These are phyloP conservation scores for Penicillium sp. DNA, from an alignment of 2,329 filamentous ascomycete genomes.

Conservation along the genomic window DNA sequence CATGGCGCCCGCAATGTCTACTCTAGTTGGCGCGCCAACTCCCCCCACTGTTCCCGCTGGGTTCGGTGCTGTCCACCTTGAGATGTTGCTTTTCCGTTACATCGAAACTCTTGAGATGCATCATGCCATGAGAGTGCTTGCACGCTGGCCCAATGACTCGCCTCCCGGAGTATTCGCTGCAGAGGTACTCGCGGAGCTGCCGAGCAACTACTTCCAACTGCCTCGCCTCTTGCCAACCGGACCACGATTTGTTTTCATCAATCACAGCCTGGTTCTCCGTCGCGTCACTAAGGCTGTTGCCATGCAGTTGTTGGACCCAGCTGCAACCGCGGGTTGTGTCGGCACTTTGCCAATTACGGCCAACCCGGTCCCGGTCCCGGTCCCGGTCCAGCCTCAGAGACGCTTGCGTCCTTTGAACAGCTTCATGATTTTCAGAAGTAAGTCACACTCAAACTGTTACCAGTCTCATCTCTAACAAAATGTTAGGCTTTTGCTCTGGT, in stretches of 20 bases:
- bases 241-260: neutral
- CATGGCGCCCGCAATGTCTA: too few species aligned
- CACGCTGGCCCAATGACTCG: neutral
- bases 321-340: neutral
- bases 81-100: slow-evolving; percentile 1
- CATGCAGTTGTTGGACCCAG: neutral
- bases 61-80: neutral
- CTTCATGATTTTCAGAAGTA: slow-evolving; percentile 43
- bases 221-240: neutral
- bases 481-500: slow-evolving; percentile 49
- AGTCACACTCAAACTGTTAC: slow-evolving; percentile 14
- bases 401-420: slow-evolving; percentile 32
- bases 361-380: too few species aligned
- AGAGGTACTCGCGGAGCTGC: neutral
- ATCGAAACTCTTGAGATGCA: neutral
- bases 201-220: neutral
- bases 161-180: neutral
- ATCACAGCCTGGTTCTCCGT: neutral
- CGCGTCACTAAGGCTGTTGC: neutral
- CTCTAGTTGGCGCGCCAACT: too few species aligned
- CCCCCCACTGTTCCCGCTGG: neutral
- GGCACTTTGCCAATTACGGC: neutral
- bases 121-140: neutral
- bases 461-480: slow-evolving; percentile 3
- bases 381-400: neutral